phyloP scores from a whole-genome alignment of 768 basidiomycete species.

The Harrya chromipes region DNA sequence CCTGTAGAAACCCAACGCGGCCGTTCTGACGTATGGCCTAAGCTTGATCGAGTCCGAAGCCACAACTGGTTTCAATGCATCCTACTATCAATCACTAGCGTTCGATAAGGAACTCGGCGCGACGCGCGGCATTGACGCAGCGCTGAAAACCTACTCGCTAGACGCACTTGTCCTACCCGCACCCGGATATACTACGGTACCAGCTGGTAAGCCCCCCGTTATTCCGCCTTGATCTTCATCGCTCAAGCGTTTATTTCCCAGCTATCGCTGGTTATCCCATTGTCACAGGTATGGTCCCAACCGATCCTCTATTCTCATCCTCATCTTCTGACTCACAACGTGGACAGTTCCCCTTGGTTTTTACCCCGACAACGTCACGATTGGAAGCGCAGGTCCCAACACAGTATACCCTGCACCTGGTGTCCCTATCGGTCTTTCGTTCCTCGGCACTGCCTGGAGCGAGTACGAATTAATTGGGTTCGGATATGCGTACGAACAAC shows the following conservation, averaged over 20 bases:
- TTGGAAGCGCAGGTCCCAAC: conserved; percentile 34
- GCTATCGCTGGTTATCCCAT: conserved; percentile 37
- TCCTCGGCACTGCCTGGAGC: conserved; percentile 44
- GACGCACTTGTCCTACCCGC: conserved; percentile 51
- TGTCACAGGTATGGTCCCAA: conserved; percentile 24
- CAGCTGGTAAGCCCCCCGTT: conserved; percentile 15
- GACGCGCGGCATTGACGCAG: conserved; percentile 53
- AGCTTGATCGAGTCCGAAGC: conserved; percentile 26
- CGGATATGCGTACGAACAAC: conserved; percentile 51
- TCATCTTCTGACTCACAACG: not conserved
- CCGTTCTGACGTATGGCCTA: not conserved
- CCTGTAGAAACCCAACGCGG: not conserved
- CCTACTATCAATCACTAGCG: conserved; percentile 45
- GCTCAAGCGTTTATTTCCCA: not conserved
- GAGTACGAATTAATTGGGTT: conserved; percentile 40
- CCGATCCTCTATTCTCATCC: not conserved
- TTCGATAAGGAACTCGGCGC: conserved; percentile 47
- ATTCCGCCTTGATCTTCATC: not conserved
- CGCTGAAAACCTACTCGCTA: conserved; percentile 40
- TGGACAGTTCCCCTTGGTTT: conserved; percentile 38
- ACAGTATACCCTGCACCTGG: conserved; percentile 37
- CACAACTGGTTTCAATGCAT: conserved; percentile 26
- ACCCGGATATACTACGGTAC: conserved; percentile 18
- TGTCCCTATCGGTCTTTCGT: conserved; percentile 40
- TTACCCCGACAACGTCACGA: conserved; percentile 32